These are phyloP conservation scores for Aurantiochytrium sp. DNA, from an alignment of 108 stramenopile genomes.

Conservation along the genomic window DNA sequence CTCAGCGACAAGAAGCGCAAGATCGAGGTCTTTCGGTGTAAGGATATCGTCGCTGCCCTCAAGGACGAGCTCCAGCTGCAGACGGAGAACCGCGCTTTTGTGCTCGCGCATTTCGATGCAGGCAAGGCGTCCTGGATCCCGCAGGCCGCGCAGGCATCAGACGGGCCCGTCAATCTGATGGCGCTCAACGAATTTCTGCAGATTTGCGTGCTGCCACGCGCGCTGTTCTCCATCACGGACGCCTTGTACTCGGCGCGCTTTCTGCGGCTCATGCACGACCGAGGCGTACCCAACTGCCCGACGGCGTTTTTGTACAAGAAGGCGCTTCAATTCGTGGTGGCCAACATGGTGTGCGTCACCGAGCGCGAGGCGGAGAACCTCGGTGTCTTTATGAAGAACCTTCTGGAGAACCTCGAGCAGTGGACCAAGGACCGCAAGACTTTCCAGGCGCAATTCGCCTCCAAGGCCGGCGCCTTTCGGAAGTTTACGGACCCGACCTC, in stretches of 20 bases:
- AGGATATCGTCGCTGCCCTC: neutral
- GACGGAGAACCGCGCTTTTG: neutral
- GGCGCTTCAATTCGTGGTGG: neutral
- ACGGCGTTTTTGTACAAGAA: neutral
- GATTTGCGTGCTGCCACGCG: neutral
- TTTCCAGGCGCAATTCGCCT: neutral
- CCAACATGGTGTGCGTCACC: conserved; percentile 20
- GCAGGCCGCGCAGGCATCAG: neutral
- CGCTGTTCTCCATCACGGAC: neutral
- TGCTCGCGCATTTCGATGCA: neutral
- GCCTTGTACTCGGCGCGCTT: neutral
- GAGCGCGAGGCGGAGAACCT: neutral
- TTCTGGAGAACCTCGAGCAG: neutral
- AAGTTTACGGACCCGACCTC: neutral
- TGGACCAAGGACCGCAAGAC: conserved; percentile 6
- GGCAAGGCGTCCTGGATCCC: neutral
- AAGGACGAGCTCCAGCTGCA: neutral
- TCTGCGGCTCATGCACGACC: conserved; percentile 23
- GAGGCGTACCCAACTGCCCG: neutral
- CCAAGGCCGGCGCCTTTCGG: neutral
- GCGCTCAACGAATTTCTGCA: neutral
- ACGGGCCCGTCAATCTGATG: neutral
- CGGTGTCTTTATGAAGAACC: conserved; percentile 1
- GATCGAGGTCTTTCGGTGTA: neutral
- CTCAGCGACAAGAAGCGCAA: conserved; percentile 2